These are phyloP conservation scores for Magnaporthales sp. DNA, from an alignment of 2,329 filamentous ascomycete genomes.

Conservation along the genomic window DNA sequence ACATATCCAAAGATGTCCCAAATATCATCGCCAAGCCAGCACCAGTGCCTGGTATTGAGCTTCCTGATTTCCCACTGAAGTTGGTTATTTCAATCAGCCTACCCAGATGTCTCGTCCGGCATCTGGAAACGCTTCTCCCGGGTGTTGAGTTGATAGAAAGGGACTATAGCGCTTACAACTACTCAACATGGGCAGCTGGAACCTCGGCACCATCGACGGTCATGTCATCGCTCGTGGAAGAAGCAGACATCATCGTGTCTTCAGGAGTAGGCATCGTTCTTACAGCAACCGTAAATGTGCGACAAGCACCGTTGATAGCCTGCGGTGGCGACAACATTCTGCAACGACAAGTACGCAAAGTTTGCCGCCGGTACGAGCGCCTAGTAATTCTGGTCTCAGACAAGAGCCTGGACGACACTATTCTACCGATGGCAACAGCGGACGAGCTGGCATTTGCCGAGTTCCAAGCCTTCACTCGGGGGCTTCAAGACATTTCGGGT, in stretches of 20 bases:
- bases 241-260: constrained; percentile 64
- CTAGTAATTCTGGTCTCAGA: constrained; percentile 63
- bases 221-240: constrained; percentile 7
- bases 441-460: constrained; percentile 37
- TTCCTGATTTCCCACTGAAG: constrained; percentile 8
- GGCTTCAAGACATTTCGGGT: constrained; percentile 27
- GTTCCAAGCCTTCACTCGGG: constrained; percentile 39
- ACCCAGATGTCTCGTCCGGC: constrained; percentile 9
- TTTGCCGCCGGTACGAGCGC: constrained; percentile 54
- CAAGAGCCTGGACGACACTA: constrained; percentile 29
- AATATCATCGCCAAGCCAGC: constrained; percentile 8
- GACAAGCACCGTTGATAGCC: constrained; percentile 56
- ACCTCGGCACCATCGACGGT: constrained; percentile 10
- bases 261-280: constrained; percentile 60
- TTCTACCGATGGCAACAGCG: constrained; percentile 25
- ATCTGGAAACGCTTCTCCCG: constrained; percentile 15
- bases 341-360: constrained; percentile 41
- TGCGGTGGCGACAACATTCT: constrained; percentile 38
- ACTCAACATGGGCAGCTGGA: constrained; percentile 13
- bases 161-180: constrained; percentile 17
- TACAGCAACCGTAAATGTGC: constrained; percentile 62
- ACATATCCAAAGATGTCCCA: not conserved
- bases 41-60: constrained; percentile 12
- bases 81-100: constrained; percentile 18
- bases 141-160: constrained; percentile 17